phyloP scores from a whole-genome alignment of 441 rosid genomes.

The Brassica balearica region DNA sequence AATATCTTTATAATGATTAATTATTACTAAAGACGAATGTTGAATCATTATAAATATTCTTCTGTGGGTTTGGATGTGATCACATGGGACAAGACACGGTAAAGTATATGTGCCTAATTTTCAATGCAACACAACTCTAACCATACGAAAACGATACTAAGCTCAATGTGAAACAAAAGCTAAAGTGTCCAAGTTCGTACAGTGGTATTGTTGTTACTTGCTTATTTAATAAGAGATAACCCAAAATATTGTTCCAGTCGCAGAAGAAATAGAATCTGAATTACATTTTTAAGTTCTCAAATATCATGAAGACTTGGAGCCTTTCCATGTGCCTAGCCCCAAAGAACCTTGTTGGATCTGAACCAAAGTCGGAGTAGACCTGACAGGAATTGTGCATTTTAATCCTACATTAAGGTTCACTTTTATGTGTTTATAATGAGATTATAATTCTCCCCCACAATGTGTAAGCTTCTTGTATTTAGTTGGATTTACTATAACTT shows the following conservation, averaged over 20 bases:
- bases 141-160: no score
- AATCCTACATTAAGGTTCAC: not conserved
- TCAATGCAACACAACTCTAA: no score
- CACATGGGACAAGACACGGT: no score
- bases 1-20: no score
- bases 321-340: not conserved
- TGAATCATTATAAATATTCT: no score
- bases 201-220: not conserved
- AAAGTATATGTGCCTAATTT: no score
- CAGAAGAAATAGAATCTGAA: not conserved
- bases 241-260: not conserved
- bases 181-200: no score
- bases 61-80: no score
- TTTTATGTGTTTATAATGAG: not conserved
- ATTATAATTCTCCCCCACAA: not conserved
- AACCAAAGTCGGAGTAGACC: not conserved
- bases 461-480: not conserved
- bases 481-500: not conserved
- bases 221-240: conserved; percentile 2
- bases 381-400: not conserved
- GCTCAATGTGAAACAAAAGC: no score
- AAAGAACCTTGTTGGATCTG: not conserved
- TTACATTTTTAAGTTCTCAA: not conserved
- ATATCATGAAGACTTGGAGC: not conserved
- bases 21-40: no score